Percentiles rank a stretch among this genome's conserved stretches.
phyloP scores from a whole-genome alignment of 768 basidiomycete species.

The Butyriboletus loyo region DNA sequence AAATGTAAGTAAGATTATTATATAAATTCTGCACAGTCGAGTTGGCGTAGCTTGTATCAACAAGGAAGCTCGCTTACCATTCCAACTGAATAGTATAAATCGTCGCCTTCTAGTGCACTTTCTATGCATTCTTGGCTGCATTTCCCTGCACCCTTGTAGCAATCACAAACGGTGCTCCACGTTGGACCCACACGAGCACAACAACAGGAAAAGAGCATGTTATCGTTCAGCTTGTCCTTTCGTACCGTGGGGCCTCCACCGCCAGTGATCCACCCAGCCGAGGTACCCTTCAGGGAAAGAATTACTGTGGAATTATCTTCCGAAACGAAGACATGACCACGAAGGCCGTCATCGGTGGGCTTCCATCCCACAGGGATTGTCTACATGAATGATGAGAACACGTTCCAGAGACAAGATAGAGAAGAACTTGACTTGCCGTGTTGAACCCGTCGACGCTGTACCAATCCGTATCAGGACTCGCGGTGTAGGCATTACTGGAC shows the following conservation, averaged over 20 bases:
- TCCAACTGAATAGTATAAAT: constrained; percentile 84
- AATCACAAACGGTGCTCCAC: constrained; percentile 91
- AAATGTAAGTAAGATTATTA: constrained; percentile 88
- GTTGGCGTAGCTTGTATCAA: not conserved
- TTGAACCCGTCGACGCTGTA: constrained; percentile 71
- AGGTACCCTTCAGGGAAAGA: constrained; percentile 92
- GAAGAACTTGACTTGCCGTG: constrained; percentile 36
- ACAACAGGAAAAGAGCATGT: constrained; percentile 93
- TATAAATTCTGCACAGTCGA: constrained; percentile 67
- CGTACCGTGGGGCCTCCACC: constrained; percentile 78
- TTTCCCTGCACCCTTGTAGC: constrained; percentile 68
- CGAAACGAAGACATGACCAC: constrained; percentile 89
- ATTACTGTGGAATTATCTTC: constrained; percentile 83
- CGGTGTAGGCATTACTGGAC: constrained; percentile 78
- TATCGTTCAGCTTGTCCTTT: constrained; percentile 95
- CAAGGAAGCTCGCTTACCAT: constrained; percentile 48
- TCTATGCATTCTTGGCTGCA: constrained; percentile 85
- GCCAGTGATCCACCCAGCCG: constrained; percentile 62
- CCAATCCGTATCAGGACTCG: constrained; percentile 58
- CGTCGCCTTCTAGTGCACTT: constrained; percentile 70
- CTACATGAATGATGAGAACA: constrained; percentile 30
- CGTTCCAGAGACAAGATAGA: not conserved
- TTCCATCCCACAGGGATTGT: constrained; percentile 86
- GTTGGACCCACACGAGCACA: constrained; percentile 93
- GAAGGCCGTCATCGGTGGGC: constrained; percentile 81